Percentiles rank a stretch among this genome's conserved stretches.
Conservation (phyloP, 805 yeast species). For the Lachancea lanzarotensis region DNA sequence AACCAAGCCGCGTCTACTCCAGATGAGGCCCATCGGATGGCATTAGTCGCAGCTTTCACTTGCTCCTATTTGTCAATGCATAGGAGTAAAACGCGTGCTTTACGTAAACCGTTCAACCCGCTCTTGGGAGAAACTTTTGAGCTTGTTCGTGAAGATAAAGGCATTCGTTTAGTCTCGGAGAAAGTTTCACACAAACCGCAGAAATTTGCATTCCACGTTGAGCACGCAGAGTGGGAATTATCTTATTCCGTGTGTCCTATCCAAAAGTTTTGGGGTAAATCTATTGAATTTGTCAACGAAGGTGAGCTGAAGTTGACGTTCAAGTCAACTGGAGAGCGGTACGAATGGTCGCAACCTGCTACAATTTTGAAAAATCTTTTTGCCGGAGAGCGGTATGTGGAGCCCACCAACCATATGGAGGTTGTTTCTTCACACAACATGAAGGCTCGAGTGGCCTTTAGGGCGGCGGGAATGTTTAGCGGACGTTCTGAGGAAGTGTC, state of each 20-base stretch:
- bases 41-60: slow-evolving; percentile 73
- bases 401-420: slow-evolving; percentile 67
- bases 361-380: slow-evolving; percentile 77
- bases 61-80: slow-evolving; percentile 63
- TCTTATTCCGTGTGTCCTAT: slow-evolving; percentile 61
- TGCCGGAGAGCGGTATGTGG: slow-evolving; percentile 92
- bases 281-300: slow-evolving; percentile 70
- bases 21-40: slow-evolving; percentile 52
- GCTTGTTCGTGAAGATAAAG: slow-evolving; percentile 75
- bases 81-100: slow-evolving; percentile 66
- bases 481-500: slow-evolving; percentile 68
- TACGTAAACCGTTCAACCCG: slow-evolving; percentile 92
- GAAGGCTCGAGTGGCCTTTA: slow-evolving; percentile 66
- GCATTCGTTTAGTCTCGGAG: slow-evolving; percentile 69
- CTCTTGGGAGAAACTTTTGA: slow-evolving; percentile 91
- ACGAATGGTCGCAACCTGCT: slow-evolving; percentile 77
- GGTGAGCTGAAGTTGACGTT: slow-evolving; percentile 60
- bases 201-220: slow-evolving; percentile 74
- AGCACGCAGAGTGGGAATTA: slow-evolving; percentile 64
- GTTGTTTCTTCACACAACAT: slow-evolving; percentile 64
- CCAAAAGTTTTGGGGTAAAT: slow-evolving; percentile 94
- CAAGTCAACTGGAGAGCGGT: slow-evolving; percentile 56
- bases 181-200: slow-evolving; percentile 82
- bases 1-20: slow-evolving; percentile 49
- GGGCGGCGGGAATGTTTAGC: slow-evolving; percentile 74